A percentile compares a stretch with the other conserved stretches of the same genome.
Conservation (phyloP, 306 rosid species). For the Castanospermum australe region DNA sequence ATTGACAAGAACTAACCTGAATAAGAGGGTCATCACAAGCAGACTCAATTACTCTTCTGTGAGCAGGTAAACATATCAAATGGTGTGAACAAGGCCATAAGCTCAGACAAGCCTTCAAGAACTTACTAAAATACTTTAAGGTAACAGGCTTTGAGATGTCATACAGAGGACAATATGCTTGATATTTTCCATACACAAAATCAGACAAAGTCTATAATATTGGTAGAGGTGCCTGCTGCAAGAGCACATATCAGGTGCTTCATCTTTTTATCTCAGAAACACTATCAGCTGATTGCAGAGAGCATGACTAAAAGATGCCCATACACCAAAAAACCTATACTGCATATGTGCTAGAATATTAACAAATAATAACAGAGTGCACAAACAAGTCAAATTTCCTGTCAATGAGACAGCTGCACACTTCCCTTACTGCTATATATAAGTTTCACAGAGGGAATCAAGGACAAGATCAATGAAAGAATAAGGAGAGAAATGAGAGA, state of each 20-base stretch:
- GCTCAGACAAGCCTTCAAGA: not conserved
- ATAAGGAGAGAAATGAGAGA: not conserved
- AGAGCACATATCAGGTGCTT: not conserved
- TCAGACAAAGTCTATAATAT: not conserved
- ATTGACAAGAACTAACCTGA: not conserved
- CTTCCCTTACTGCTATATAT: not conserved
- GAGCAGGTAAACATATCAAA: not conserved
- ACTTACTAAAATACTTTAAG: not conserved
- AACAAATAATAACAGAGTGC: not conserved
- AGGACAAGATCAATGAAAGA: not conserved
- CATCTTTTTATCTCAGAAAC: constrained; percentile 5
- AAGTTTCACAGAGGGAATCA: not conserved
- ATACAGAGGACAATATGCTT: not conserved
- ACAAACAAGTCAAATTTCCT: not conserved
- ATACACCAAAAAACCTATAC: not conserved
- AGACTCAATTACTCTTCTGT: not conserved
- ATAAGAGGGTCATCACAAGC: not conserved
- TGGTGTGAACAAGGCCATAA: not conserved
- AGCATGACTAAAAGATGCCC: not conserved
- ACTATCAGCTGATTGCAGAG: not conserved
- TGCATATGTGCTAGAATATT: not conserved
- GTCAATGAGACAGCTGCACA: not conserved
- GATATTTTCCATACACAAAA: not conserved
- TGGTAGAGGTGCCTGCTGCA: not conserved
- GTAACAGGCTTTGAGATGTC: not conserved